These are phyloP conservation scores for Irpex rosettiformis DNA, from an alignment of 1,284 basidiomycete genomes.

Conservation along the genomic window DNA sequence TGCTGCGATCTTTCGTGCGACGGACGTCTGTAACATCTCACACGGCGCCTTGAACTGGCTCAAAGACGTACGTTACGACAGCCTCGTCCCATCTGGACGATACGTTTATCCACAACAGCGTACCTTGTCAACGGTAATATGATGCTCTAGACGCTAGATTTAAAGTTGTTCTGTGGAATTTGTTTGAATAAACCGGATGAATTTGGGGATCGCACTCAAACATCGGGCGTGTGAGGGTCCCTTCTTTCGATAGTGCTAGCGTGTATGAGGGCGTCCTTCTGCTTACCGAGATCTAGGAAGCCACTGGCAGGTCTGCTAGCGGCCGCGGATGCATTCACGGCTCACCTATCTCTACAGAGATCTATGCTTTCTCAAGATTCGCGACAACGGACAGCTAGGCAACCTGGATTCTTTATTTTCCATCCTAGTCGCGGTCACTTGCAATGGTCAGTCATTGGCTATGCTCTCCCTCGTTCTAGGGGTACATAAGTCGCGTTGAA, in stretches of 20 bases:
- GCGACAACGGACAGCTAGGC: background rate
- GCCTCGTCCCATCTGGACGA: background rate
- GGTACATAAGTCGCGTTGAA: background rate
- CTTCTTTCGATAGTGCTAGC: background rate
- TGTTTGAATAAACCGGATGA: background rate
- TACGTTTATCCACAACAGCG: background rate
- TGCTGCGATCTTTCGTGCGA: background rate
- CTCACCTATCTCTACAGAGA: background rate
- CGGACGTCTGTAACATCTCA: background rate
- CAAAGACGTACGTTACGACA: background rate
- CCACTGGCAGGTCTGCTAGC: background rate
- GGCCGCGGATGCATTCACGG: background rate
- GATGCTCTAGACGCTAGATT: background rate
- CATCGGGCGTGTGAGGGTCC: background rate
- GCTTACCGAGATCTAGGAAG: background rate
- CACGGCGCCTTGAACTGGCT: background rate
- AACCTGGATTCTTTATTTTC: background rate
- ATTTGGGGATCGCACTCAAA: background rate
- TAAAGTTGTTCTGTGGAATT: background rate
- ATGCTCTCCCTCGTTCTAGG: background rate
- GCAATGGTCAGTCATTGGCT: background rate
- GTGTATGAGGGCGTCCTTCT: background rate
- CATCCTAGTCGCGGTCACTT: conserved; percentile 1
- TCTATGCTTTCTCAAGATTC: background rate
- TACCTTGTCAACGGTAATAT: background rate